A percentile compares a stretch with the other conserved stretches of the same genome.
These are phyloP conservation scores for Agaricus bisporus DNA, from an alignment of 768 basidiomycete genomes.

Conservation along the genomic window DNA sequence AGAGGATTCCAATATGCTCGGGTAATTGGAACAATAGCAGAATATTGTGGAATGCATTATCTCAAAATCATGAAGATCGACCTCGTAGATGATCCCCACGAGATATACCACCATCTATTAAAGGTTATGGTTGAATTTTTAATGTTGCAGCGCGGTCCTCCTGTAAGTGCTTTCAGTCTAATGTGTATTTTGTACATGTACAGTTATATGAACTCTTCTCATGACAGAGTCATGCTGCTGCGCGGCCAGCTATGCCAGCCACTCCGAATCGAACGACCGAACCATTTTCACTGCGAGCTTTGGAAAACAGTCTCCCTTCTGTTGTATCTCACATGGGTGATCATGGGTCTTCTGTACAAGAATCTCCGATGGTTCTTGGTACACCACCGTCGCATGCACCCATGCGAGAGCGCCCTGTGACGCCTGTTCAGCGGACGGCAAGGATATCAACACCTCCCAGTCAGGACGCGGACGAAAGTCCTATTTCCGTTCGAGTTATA, in stretches of 20 bases:
- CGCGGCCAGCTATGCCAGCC: neutral
- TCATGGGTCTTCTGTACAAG: neutral
- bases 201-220: neutral
- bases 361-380: neutral
- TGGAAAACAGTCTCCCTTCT: neutral
- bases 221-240: neutral
- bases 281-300: neutral
- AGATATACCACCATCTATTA: conserved; percentile 23
- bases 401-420: too few species aligned
- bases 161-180: conserved; percentile 12
- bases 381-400: too few species aligned
- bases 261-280: neutral
- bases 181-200: neutral
- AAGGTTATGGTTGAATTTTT: conserved; percentile 16
- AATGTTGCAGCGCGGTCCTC: conserved; percentile 16
- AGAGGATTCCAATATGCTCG: conserved; percentile 15
- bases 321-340: neutral
- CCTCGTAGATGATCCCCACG: conserved; percentile 16
- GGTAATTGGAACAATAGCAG: conserved; percentile 17
- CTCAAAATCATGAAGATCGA: conserved; percentile 16
- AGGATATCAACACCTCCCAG: neutral
- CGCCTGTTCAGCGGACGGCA: too few species aligned
- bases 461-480: neutral
- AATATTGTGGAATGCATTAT: conserved; percentile 16
- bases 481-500: neutral